Evolutionary conservation across 2,329 filamentous ascomycete genomes (phyloP).

Genomic region (Pseudogymnoascus verrucosus): DNA sequence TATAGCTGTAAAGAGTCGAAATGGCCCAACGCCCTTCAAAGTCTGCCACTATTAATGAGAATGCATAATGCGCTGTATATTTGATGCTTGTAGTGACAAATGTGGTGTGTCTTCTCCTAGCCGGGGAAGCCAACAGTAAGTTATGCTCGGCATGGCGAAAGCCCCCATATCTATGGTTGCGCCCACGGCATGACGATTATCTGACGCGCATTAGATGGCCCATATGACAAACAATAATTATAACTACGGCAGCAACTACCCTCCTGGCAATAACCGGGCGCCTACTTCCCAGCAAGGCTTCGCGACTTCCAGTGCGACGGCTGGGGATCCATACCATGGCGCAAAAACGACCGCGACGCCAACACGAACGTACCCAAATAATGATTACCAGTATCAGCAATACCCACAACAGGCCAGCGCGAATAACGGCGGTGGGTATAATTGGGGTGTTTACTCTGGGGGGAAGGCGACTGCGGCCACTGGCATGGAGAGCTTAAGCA

Average conservation of each 20-base stretch:
- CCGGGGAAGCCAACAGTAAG: background rate
- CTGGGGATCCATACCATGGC: slow-evolving; percentile 1
- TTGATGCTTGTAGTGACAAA: background rate
- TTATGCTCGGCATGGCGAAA: background rate
- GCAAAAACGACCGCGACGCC: background rate
- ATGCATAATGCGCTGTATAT: background rate
- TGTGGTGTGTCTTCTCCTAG: background rate
- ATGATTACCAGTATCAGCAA: slow-evolving; percentile 6
- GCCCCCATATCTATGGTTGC: background rate
- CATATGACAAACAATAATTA: slow-evolving; percentile 4
- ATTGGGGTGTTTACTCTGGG: background rate
- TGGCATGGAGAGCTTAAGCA: background rate
- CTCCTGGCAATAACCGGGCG: slow-evolving; percentile 1
- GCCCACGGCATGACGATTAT: background rate
- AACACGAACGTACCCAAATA: background rate
- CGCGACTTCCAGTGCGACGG: background rate
- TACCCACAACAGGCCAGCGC: background rate
- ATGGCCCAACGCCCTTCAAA: background rate
- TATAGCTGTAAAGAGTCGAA: background rate
- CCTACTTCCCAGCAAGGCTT: background rate
- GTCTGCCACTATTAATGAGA: background rate
- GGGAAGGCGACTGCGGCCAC: background rate
- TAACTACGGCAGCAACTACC: background rate
- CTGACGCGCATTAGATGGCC: background rate
- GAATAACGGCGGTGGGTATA: background rate